Evolutionary conservation across 495 filamentous ascomycete species (phyloP).

Genomic region (Trichoderma orchidacearum): DNA sequence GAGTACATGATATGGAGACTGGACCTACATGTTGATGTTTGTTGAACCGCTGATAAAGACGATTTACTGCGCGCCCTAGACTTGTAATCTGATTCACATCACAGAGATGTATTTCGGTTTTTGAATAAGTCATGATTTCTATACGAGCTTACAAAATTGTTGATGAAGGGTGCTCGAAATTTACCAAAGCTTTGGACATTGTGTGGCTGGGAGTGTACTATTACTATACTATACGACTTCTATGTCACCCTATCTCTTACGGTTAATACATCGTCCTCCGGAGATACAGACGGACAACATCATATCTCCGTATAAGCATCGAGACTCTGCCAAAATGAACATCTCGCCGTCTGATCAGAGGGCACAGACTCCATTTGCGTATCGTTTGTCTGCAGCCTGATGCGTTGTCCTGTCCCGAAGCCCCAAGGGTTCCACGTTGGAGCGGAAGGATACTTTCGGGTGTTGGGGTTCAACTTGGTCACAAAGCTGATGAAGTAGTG

Average conservation of each 20-base stretch:
- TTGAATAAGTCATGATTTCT: no score
- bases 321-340: not conserved
- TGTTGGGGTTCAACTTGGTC: conserved; percentile 20
- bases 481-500: conserved; percentile 30
- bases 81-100: no score
- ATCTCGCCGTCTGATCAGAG: not conserved
- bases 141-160: no score
- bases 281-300: no score
- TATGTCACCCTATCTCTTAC: no score
- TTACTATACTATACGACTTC: no score
- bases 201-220: no score
- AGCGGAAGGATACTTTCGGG: conserved; percentile 6
- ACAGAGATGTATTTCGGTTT: no score
- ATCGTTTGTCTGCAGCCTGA: conserved; percentile 19
- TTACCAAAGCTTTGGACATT: no score
- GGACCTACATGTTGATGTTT: not conserved
- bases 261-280: no score
- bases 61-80: not conserved
- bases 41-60: not conserved
- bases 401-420: conserved; percentile 4
- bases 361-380: not conserved
- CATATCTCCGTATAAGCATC: not conserved
- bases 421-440: conserved; percentile 22
- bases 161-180: no score
- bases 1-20: no score